Evolutionary conservation across 768 basidiomycete species (phyloP).

Genomic region (Leccinum ochraceum): DNA sequence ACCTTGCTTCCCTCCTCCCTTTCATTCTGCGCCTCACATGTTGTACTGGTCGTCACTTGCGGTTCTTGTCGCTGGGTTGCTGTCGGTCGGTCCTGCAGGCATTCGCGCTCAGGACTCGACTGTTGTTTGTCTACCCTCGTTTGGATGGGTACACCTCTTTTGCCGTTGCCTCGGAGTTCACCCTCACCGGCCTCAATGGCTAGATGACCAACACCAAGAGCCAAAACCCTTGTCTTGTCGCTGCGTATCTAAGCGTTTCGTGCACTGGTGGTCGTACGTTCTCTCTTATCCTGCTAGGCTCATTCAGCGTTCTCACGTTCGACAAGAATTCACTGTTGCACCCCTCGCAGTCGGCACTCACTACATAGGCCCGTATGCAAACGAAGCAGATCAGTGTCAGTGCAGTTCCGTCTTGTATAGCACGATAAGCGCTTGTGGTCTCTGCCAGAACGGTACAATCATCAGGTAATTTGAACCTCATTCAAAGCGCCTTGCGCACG

Average conservation of each 20-base stretch:
- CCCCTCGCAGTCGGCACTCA: too few relatives aligned
- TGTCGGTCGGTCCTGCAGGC: slow-evolving; percentile 18
- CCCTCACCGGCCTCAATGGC: not conserved
- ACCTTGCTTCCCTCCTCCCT: not conserved
- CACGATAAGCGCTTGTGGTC: too few relatives aligned
- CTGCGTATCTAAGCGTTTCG: slow-evolving; percentile 43
- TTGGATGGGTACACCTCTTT: slow-evolving; percentile 28
- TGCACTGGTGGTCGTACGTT: slow-evolving; percentile 46
- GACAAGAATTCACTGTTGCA: slow-evolving; percentile 40
- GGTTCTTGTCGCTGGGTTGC: slow-evolving; percentile 17
- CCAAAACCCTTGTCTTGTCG: slow-evolving; percentile 49
- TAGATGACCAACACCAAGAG: slow-evolving; percentile 44
- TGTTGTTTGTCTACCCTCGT: slow-evolving; percentile 24
- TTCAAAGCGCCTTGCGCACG: too few relatives aligned
- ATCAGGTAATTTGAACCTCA: too few relatives aligned
- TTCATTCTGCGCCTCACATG: slow-evolving; percentile 7
- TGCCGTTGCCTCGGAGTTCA: not conserved
- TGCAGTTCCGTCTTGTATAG: too few relatives aligned
- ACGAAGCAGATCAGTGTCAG: too few relatives aligned
- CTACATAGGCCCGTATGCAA: too few relatives aligned
- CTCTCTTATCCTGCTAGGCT: slow-evolving; percentile 2
- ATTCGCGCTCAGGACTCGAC: slow-evolving; percentile 26
- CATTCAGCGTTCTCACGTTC: slow-evolving; percentile 8
- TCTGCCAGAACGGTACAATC: too few relatives aligned
- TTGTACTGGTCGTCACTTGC: slow-evolving; percentile 18